phyloP scores from a whole-genome alignment of 2,329 filamentous ascomycete species.

The Colletotrichum destructivum region DNA sequence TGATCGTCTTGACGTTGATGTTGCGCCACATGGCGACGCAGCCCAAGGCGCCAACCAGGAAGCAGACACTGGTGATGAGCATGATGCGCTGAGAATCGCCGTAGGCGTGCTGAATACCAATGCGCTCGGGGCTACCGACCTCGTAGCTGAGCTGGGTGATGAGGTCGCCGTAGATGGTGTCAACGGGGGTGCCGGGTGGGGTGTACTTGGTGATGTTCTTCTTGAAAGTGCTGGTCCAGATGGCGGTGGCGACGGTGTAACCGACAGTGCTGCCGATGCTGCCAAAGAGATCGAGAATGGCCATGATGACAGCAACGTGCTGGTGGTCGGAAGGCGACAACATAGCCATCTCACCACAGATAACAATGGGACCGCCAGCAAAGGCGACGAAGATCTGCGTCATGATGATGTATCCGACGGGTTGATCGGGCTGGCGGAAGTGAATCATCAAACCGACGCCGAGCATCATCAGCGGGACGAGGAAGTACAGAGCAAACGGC shows the following conservation, averaged over 20 bases:
- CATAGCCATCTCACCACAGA: slow-evolving; percentile 72
- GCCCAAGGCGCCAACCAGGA: slow-evolving; percentile 58
- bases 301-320: slow-evolving; percentile 73
- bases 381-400: slow-evolving; percentile 75
- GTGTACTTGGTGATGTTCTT: slow-evolving; percentile 64
- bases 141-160: slow-evolving; percentile 70
- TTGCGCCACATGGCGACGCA: slow-evolving; percentile 65
- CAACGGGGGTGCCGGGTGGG: slow-evolving; percentile 57
- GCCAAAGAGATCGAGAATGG: slow-evolving; percentile 72
- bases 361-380: slow-evolving; percentile 71
- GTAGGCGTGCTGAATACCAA: slow-evolving; percentile 74
- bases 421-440: slow-evolving; percentile 67
- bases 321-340: slow-evolving; percentile 74
- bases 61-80: slow-evolving; percentile 63
- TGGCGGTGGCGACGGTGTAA: slow-evolving; percentile 72
- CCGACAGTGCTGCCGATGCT: slow-evolving; percentile 74
- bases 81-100: slow-evolving; percentile 67
- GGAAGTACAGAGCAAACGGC: slow-evolving; percentile 60
- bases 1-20: slow-evolving; percentile 63
- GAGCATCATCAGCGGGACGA: slow-evolving; percentile 68
- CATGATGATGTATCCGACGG: slow-evolving; percentile 70
- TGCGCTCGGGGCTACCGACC: slow-evolving; percentile 63
- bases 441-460: slow-evolving; percentile 73
- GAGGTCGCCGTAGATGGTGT: slow-evolving; percentile 62
- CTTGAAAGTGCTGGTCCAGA: slow-evolving; percentile 75